Conservation (phyloP, 2,329 filamentous ascomycete genomes). For the Claviceps sp. region DNA sequence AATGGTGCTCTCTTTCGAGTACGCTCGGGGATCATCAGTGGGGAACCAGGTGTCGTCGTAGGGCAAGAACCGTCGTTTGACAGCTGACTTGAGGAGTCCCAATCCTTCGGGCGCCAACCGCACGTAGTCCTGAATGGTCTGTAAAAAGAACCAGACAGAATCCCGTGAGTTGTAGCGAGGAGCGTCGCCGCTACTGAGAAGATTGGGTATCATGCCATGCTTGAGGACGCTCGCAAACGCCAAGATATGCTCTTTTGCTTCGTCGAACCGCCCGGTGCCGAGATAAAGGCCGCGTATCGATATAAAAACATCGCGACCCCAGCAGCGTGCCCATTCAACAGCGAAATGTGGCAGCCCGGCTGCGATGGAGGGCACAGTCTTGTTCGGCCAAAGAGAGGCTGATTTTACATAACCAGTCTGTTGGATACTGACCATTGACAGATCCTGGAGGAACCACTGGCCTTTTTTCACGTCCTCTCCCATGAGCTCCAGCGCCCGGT, state of each 20-base stretch:
- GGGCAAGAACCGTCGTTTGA: conserved; percentile 76
- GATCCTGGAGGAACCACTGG: conserved; percentile 76
- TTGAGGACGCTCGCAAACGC: conserved; percentile 94
- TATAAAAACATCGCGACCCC: conserved; percentile 96
- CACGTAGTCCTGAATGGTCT: conserved; percentile 88
- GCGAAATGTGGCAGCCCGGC: conserved; percentile 92
- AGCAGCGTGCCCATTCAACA: conserved; percentile 87
- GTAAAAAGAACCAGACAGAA: conserved; percentile 95
- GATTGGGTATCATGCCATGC: conserved; percentile 95
- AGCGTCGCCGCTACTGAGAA: conserved; percentile 70
- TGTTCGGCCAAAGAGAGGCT: conserved; percentile 78
- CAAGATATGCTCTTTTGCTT: conserved; percentile 86
- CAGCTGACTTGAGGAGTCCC: conserved; percentile 59
- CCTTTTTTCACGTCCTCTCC: conserved; percentile 62
- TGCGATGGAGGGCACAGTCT: conserved; percentile 72
- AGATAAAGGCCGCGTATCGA: conserved; percentile 85
- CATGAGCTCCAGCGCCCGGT: conserved; percentile 68
- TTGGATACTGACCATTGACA: conserved; percentile 86
- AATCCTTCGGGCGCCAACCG: conserved; percentile 67
- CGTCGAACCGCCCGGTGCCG: conserved; percentile 73
- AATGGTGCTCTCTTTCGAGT: conserved; percentile 70
- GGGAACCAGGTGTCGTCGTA: conserved; percentile 95
- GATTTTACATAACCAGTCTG: conserved; percentile 82
- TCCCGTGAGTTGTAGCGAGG: conserved; percentile 94
- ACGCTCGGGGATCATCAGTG: conserved; percentile 67